A percentile compares a stretch with the other conserved stretches of the same genome.
Evolutionary conservation across 352 stramenopile genomes (phyloP).

Genomic region (Pythium apleroticum): DNA sequence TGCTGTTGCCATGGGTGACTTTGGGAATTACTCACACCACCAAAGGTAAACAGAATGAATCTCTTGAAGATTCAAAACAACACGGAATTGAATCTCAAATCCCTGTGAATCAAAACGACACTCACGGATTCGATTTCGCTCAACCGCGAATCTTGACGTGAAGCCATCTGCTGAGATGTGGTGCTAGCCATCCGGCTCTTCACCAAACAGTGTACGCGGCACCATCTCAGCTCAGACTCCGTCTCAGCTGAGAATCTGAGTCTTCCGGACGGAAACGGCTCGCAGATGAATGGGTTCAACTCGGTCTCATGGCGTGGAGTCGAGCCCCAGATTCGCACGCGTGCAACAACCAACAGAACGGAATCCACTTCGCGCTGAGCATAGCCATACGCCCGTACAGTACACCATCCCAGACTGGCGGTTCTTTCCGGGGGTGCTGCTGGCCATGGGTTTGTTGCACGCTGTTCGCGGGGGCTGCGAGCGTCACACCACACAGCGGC

Average conservation of each 20-base stretch:
- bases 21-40: background rate
- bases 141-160: background rate
- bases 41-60: background rate
- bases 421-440: background rate
- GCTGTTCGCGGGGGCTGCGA: background rate
- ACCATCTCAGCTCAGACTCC: background rate
- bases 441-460: background rate
- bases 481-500: too few relatives aligned
- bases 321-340: background rate
- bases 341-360: background rate
- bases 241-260: background rate
- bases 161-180: background rate
- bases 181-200: background rate
- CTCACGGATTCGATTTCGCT: background rate
- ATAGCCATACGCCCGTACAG: background rate
- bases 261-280: background rate
- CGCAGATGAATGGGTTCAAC: background rate
- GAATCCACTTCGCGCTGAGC: background rate
- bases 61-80: slow-evolving; percentile 1
- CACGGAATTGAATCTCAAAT: background rate
- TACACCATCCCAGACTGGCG: background rate
- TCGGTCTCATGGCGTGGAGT: background rate
- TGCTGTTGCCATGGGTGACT: background rate
- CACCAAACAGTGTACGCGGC: background rate
- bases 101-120: background rate